Evolutionary conservation across 2,329 filamentous ascomycete species (phyloP).

Genomic region (Penicillium brasilianum): DNA sequence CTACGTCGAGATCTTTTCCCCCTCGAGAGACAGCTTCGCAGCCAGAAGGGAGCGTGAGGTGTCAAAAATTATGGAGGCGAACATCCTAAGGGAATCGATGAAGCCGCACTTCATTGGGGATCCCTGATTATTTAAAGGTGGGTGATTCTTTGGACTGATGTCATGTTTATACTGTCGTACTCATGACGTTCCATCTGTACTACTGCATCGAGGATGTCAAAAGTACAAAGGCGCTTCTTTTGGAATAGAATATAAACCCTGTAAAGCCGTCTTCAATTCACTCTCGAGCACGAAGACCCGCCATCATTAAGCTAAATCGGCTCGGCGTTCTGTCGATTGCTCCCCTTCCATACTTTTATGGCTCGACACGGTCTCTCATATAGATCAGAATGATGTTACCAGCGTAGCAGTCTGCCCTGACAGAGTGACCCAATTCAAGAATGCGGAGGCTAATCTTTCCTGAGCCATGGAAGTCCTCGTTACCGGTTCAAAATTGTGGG

Average conservation of each 20-base stretch:
- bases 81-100: not conserved
- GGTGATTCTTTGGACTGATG: conserved; percentile 10
- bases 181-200: too few relatives aligned
- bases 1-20: too few relatives aligned
- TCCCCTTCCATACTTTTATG: not conserved
- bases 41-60: not conserved
- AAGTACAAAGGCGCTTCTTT: too few relatives aligned
- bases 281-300: not conserved
- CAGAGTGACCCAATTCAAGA: not conserved
- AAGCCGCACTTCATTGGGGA: conserved; percentile 5
- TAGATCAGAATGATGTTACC: not conserved
- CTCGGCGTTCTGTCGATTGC: not conserved
- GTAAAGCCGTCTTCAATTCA: not conserved
- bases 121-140: conserved; percentile 10
- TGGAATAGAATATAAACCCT: too few relatives aligned
- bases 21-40: not conserved
- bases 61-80: not conserved
- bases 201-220: too few relatives aligned
- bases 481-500: too few relatives aligned
- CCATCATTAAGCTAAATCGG: not conserved
- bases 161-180: too few relatives aligned
- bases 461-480: not conserved
- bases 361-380: not conserved
- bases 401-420: not conserved
- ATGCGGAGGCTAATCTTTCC: not conserved